These are phyloP conservation scores for Leccinum longicurvipes DNA, from an alignment of 768 basidiomycete species.

Conservation along the genomic window DNA sequence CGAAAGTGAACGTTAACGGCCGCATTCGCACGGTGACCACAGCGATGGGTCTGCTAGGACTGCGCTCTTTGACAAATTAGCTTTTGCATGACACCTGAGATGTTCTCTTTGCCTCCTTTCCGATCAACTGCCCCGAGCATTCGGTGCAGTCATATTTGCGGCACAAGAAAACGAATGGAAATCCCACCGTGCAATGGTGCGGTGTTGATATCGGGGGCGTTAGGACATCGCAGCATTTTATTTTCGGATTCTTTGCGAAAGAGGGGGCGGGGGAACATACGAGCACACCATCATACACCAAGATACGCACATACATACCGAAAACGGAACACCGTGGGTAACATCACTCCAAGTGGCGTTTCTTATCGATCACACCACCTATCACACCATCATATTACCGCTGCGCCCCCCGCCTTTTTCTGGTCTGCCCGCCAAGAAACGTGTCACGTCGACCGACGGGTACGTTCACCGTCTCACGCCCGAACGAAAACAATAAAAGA, in stretches of 20 bases:
- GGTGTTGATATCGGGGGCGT: neutral
- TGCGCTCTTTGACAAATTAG: constrained; percentile 4
- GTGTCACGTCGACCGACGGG: constrained; percentile 17
- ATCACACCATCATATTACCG: neutral
- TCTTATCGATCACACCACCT: neutral
- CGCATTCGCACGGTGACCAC: neutral
- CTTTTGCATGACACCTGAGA: neutral
- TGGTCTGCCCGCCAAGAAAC: constrained; percentile 9
- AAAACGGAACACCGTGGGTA: neutral
- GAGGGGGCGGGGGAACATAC: neutral
- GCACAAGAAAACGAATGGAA: neutral
- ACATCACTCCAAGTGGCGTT: neutral
- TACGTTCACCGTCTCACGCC: neutral
- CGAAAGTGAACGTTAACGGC: neutral
- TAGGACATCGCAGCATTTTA: neutral
- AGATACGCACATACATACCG: neutral
- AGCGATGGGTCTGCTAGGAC: neutral
- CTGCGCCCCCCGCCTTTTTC: neutral
- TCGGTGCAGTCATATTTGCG: neutral
- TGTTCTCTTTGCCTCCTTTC: neutral
- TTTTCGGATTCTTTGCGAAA: neutral
- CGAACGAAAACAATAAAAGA: neutral
- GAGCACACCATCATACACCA: neutral
- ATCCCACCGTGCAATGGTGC: neutral
- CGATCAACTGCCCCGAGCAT: neutral